Evolutionary conservation across 805 yeast genomes (phyloP).

Genomic region (Suhomyces prunicola): DNA sequence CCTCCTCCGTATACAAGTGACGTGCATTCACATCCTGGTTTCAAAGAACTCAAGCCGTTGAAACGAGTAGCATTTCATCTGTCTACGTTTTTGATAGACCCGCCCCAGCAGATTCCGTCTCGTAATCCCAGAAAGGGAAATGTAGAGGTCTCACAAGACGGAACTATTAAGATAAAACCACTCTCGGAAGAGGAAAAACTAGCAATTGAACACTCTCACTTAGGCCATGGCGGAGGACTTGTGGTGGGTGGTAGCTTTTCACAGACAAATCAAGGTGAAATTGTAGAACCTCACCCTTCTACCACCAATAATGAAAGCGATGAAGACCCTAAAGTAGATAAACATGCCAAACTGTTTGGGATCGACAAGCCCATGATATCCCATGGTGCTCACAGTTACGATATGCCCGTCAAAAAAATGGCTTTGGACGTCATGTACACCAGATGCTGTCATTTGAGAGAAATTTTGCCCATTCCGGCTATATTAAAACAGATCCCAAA

Average conservation of each 20-base stretch:
- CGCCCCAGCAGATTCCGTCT: slow-evolving; percentile 93
- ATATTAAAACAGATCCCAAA: slow-evolving; percentile 78
- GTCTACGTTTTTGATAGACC: slow-evolving; percentile 46
- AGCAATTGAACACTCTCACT: slow-evolving; percentile 38
- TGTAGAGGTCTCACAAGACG: slow-evolving; percentile 54
- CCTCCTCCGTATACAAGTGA: slow-evolving; percentile 1
- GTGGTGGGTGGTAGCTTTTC: slow-evolving; percentile 81
- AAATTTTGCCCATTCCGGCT: slow-evolving; percentile 88
- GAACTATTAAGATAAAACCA: slow-evolving; percentile 52
- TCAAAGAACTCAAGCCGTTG: slow-evolving; percentile 31
- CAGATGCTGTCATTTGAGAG: slow-evolving; percentile 89
- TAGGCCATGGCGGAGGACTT: slow-evolving; percentile 57
- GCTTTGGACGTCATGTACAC: slow-evolving; percentile 77
- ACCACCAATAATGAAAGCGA: slow-evolving; percentile 10
- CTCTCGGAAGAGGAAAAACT: slow-evolving; percentile 51
- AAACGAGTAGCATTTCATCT: slow-evolving; percentile 44
- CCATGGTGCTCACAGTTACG: slow-evolving; percentile 18
- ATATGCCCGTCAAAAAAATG: slow-evolving; percentile 40
- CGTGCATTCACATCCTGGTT: slow-evolving; percentile 19
- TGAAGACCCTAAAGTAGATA: slow-evolving; percentile 20
- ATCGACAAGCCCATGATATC: slow-evolving; percentile 34
- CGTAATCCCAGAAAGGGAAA: slow-evolving; percentile 79
- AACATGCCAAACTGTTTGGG: slow-evolving; percentile 21
- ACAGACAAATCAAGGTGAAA: background rate
- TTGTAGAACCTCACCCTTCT: background rate